Evolutionary conservation across 108 stramenopile species (phyloP).

Genomic region (Nitzschia sp.): DNA sequence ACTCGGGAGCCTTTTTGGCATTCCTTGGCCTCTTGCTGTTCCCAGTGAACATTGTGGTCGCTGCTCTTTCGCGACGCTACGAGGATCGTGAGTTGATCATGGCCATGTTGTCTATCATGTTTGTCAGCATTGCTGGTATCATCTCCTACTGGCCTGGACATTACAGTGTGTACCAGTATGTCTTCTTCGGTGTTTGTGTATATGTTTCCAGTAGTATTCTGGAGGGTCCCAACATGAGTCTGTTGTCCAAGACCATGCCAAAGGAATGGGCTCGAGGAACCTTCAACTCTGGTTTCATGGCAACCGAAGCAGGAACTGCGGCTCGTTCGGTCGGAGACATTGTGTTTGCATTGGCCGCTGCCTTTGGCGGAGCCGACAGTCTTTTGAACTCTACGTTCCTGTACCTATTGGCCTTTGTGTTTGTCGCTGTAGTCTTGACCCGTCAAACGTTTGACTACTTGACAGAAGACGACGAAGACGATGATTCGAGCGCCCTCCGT

Average conservation of each 20-base stretch:
- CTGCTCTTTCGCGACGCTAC: conserved; percentile 38
- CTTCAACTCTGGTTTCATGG: conserved; percentile 86
- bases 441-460: conserved; percentile 7
- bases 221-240: conserved; percentile 80
- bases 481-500: conserved; percentile 9
- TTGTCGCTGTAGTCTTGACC: conserved; percentile 3
- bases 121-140: conserved; percentile 49
- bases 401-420: conserved; percentile 21
- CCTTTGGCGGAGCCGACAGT: conserved; percentile 42
- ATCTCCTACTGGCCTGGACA: conserved; percentile 26
- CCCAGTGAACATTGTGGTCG: conserved; percentile 61
- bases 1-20: conserved; percentile 48
- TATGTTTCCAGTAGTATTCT: conserved; percentile 58
- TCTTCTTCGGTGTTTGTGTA: conserved; percentile 49
- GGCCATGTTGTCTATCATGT: conserved; percentile 40
- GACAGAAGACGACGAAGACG: conserved; percentile 27
- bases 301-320: conserved; percentile 88
- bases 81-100: conserved; percentile 63
- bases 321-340: conserved; percentile 78
- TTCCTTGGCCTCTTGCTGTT: conserved; percentile 61
- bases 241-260: conserved; percentile 82
- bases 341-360: conserved; percentile 34
- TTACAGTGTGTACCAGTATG: conserved; percentile 51
- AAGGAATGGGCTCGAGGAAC: conserved; percentile 74
- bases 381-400: conserved; percentile 44